Conservation (phyloP, 495 filamentous ascomycete species). For the Penicillium salamii region DNA sequence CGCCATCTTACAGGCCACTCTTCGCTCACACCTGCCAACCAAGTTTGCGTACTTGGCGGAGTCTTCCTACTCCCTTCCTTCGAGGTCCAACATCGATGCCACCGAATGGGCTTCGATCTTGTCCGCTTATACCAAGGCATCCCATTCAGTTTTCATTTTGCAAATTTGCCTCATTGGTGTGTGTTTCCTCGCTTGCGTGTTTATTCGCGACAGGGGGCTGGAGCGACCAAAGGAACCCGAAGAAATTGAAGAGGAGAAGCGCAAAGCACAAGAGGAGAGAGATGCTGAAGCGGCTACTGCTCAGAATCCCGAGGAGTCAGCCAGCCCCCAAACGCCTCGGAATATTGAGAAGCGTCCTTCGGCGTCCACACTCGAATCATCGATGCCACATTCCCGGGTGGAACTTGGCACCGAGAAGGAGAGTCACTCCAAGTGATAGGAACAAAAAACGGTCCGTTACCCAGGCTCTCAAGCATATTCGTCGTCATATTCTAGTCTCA, state of each 20-base stretch:
- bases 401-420: constrained; percentile 8
- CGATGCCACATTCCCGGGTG: constrained; percentile 15
- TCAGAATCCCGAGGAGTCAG: constrained; percentile 1
- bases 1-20: constrained; percentile 50
- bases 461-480: too few relatives aligned
- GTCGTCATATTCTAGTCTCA: too few relatives aligned
- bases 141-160: constrained; percentile 51
- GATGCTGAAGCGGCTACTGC: constrained; percentile 17
- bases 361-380: constrained; percentile 19
- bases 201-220: constrained; percentile 54
- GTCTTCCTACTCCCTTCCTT: constrained; percentile 42
- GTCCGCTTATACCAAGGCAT: constrained; percentile 50
- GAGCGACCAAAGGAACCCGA: constrained; percentile 47
- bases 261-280: constrained; percentile 18
- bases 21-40: constrained; percentile 44
- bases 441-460: background rate
- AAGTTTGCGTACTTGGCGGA: constrained; percentile 39
- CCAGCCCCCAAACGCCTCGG: background rate
- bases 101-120: constrained; percentile 43
- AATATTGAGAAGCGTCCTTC: constrained; percentile 15
- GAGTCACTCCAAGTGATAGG: background rate
- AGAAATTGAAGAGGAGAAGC: constrained; percentile 33
- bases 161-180: constrained; percentile 54
- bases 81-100: constrained; percentile 26
- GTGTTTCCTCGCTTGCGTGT: constrained; percentile 49